These are phyloP conservation scores for Entophlyctis luteolus DNA, from an alignment of 192 early-diverging fungal species.

Conservation along the genomic window DNA sequence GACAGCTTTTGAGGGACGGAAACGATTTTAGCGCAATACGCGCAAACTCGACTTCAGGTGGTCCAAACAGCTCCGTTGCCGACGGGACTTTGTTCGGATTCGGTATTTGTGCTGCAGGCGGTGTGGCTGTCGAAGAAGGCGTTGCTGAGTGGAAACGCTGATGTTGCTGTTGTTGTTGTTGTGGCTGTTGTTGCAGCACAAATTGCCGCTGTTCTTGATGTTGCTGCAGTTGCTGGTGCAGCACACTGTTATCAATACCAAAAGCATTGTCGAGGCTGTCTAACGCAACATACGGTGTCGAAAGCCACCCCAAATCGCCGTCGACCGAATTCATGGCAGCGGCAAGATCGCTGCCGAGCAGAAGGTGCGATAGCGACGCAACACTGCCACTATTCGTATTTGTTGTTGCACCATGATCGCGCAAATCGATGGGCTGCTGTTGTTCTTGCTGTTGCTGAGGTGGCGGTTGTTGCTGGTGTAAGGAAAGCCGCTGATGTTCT, in stretches of 20 bases:
- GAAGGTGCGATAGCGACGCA: not conserved
- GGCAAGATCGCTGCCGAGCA: not conserved
- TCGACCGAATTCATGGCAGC: not conserved
- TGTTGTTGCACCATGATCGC: no score
- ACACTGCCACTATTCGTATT: no score
- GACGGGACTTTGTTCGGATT: not conserved
- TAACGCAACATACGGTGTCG: not conserved
- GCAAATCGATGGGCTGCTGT: no score
- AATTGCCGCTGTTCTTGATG: not conserved
- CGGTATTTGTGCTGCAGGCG: no score
- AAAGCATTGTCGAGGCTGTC: not conserved
- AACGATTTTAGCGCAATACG: not conserved
- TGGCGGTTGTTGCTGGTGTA: not conserved
- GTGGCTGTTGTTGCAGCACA: not conserved
- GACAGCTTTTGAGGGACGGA: not conserved
- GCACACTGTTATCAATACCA: not conserved
- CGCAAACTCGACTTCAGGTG: not conserved
- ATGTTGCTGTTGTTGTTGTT: not conserved
- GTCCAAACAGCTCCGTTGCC: not conserved
- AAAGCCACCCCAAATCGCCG: not conserved
- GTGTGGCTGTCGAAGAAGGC: no score
- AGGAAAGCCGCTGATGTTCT: not conserved
- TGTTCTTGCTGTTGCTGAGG: no score
- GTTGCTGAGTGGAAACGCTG: no score
- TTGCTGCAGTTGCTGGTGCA: not conserved